phyloP scores from a whole-genome alignment of 2,329 filamentous ascomycete genomes.

The Ceratocystis alfenasii region DNA sequence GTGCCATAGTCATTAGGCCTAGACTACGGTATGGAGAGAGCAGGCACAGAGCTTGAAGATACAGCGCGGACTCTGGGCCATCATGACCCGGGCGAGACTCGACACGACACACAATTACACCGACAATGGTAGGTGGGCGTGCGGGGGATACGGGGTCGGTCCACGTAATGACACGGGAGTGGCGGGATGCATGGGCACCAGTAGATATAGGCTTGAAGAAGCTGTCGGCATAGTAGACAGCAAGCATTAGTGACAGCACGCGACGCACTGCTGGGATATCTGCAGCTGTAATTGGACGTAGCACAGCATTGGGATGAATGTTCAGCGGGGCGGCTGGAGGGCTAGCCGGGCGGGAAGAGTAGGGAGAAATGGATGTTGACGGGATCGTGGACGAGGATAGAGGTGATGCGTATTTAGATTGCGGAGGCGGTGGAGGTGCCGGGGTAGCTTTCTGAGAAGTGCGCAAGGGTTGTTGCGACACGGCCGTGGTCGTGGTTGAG shows the following conservation, averaged over 20 bases:
- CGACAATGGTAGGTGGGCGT: slow-evolving; percentile 40
- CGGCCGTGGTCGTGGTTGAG: slow-evolving; percentile 26
- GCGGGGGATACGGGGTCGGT: slow-evolving; percentile 30
- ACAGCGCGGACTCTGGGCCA: slow-evolving; percentile 37
- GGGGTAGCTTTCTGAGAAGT: slow-evolving; percentile 25
- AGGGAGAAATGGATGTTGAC: slow-evolving; percentile 20
- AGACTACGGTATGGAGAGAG: slow-evolving; percentile 51
- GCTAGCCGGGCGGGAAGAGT: slow-evolving; percentile 23
- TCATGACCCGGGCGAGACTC: slow-evolving; percentile 38
- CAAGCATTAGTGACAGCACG: slow-evolving; percentile 53
- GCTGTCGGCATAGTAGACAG: slow-evolving; percentile 50
- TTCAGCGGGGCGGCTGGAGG: slow-evolving; percentile 26
- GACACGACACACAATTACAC: slow-evolving; percentile 50
- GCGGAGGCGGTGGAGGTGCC: slow-evolving; percentile 23
- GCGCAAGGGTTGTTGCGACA: slow-evolving; percentile 22
- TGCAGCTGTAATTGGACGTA: slow-evolving; percentile 38
- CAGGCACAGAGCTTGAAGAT: slow-evolving; percentile 53
- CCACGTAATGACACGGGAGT: slow-evolving; percentile 51
- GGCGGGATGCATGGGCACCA: slow-evolving; percentile 39
- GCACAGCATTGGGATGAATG: slow-evolving; percentile 39
- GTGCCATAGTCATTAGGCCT: slow-evolving; percentile 46
- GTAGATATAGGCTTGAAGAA: slow-evolving; percentile 48
- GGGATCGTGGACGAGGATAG: slow-evolving; percentile 7
- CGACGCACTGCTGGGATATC: slow-evolving; percentile 49
- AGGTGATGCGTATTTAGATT: slow-evolving; percentile 25